Base-by-base conservation (phyloP, 202 grass and related monocot genomes). In the Schoenoplectus tabernaemontani region DNA sequence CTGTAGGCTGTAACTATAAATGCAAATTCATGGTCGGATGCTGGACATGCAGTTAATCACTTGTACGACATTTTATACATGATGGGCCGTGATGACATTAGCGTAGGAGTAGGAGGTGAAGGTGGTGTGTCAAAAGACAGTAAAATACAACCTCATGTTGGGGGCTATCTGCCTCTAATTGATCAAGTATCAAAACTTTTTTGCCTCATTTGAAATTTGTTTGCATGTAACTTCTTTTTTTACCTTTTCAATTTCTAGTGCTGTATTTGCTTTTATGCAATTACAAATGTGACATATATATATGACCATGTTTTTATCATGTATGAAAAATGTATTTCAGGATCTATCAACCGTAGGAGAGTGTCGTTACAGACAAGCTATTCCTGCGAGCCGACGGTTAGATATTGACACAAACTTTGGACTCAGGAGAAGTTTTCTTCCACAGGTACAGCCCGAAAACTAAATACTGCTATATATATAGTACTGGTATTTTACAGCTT, bases 61-160 rank as follows among this genome's bases (percentile, higher is more conserved):
- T 20, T 89, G 9, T 96, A 96, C 43, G 93, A 96, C 71, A 89
- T 93, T 10, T 80, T 93, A 42, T 91, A 96, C 82, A 96, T 93
- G 93, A 96, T 96, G 93, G 84, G 81, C 70, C 86, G 90, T 30
- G 93, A 96, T 51, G 88, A 96, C 67, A 87, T 96, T 24, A 56
- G 12, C 0, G 88, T 96, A 20, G 90, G 90, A 51, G 63, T 93
- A 6, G 88, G 93, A 24, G 93, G 93, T 13, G 93, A 93, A 12
- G 93, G 88, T 50, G 93, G 93, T 66, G 91, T 93, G 82, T 88
- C 88, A 51, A 42, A 87, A 4, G 71, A 84, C 28, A 86, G 88
- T 56, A 86, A 80, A 34, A 87, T 96, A 84, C 76, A 86, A 51
- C 81, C 83, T 1, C 81, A 91, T 57, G 86, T 93, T 51, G 93